phyloP scores from a whole-genome alignment of 768 basidiomycete genomes.

The Suillus subaureus region DNA sequence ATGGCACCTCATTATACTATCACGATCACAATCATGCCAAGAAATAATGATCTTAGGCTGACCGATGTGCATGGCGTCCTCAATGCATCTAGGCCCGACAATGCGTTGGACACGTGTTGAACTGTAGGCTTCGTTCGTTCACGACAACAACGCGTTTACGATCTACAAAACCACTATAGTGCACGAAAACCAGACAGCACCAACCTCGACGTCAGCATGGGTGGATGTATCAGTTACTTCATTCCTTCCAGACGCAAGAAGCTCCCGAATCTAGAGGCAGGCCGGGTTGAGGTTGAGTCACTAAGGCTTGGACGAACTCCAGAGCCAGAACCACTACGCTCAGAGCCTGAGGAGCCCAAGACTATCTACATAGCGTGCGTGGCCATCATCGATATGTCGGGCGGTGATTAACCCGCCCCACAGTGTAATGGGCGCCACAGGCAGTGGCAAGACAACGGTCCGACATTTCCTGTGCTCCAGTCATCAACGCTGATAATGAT shows the following conservation, averaged over 20 bases:
- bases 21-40: background rate
- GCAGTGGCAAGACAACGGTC: slow-evolving; percentile 22
- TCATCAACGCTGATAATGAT: background rate
- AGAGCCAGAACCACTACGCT: background rate
- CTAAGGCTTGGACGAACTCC: background rate
- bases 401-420: slow-evolving; percentile 3
- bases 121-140: background rate
- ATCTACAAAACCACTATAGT: slow-evolving; percentile 4
- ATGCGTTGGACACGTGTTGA: background rate
- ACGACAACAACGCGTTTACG: background rate
- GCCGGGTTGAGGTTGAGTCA: background rate
- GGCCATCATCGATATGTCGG: background rate
- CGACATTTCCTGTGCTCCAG: background rate
- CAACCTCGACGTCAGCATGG: slow-evolving; percentile 4
- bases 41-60: background rate
- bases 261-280: background rate
- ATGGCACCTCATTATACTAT: background rate
- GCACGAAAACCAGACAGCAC: background rate
- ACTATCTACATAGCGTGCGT: slow-evolving; percentile 18
- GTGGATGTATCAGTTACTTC: background rate
- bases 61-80: background rate
- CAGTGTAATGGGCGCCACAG: slow-evolving; percentile 22
- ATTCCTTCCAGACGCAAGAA: background rate
- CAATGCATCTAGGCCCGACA: background rate
- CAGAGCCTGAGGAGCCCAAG: slow-evolving; percentile 1